Base-by-base conservation (phyloP, 805 yeast genomes). In the Candida chauliodis region DNA sequence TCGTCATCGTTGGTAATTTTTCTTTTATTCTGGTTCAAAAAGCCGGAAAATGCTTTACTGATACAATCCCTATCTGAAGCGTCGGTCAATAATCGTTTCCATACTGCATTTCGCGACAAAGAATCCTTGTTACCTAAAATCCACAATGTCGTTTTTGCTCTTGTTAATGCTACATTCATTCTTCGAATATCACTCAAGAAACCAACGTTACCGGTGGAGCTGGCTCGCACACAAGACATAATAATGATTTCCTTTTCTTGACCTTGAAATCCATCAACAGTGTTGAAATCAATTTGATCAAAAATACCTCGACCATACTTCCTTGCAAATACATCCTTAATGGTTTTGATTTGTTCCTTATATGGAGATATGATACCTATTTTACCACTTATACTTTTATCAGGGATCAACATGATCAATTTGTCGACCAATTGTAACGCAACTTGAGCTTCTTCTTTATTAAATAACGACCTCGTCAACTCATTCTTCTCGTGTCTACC, bases 291-390 rank as follows among this genome's bases (percentile, higher is more conserved):
- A 34, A 95, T 78, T 37, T 76, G 81, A 21, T 75, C 71, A 14
- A 73, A 57, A 23, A 91, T 82, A 3, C 65, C 53, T 2, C 65
- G 65, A 8, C 98, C 98, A 51, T 75, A 84, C 38, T 66, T 65
- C 11, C 66, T 64, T 5, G 63, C 56, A 51, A 93, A 91, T 1
- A 70, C 58, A 14, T 72, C 69, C 46, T 76, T 76, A 41, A 93
- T 53, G 2, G 72, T 63, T 24, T 70, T 52, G 28, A 88, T 78
- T 55, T 93, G 99, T 48, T 87, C 95, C 50, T 88, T 88, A 60
- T 95, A 93, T 0, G 99, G 99, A 0, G 99, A 87, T 46, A 93
- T 89, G 11, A 93, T 71, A 51, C 98, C 99, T 38, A 95, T 79
- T 42, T 78, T 73, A 2, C 91, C 90, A 2, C 71, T 59, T 60